Base-by-base conservation (phyloP, 257 asterid species). In the Solanum rostratum region DNA sequence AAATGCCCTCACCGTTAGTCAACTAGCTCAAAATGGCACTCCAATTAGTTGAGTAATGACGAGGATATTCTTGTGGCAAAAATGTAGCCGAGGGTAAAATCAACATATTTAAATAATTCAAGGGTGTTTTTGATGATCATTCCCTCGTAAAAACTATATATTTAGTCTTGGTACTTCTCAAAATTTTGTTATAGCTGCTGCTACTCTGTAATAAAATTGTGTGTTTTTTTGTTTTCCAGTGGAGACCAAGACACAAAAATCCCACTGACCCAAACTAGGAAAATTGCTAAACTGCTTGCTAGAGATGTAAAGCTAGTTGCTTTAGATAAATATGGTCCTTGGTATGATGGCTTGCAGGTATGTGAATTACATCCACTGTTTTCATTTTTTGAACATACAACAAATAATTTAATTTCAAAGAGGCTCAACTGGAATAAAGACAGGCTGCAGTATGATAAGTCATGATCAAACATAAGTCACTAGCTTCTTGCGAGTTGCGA, bases 311-410 rank as follows among this genome's bases (percentile, higher is more conserved):
- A 83, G 71, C 86, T 87, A 41, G 65, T 30, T 39, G 63, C 83
- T 49, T 62, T 87, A 20, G 52, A 39, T 16, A 79, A 53, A 53
- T 85, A 87, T 71, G 83, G 90, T 57, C 86, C 90, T 57, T 87
- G 90, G 90, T 83, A 85, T 20, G 86, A 85, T 85, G 88, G 88
- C 39, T 13, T 43, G 76, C 90, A 87, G 90, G 90, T 87, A 82
- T 50, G 79, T 11, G 54, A 41, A 33, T n/a, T 20, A 16, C 60
- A 45, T 45, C 20, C 19, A 6, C 37, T 6, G 14, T 73, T 45
- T 43, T 1, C 19, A 71, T 1, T 12, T 30, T 43, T 73, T 37
- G 20, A n/a, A 0, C 7, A 71, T n/a, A 43, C 10, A n/a, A 5
- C 33, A 71, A 41, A 43, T 43, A 2, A 3, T 39, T 0, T 39